Evolutionary conservation across 2,329 filamentous ascomycete species (phyloP), one percentile per base, ranked within the genome.

Genomic region (Penicillium freii): DNA sequence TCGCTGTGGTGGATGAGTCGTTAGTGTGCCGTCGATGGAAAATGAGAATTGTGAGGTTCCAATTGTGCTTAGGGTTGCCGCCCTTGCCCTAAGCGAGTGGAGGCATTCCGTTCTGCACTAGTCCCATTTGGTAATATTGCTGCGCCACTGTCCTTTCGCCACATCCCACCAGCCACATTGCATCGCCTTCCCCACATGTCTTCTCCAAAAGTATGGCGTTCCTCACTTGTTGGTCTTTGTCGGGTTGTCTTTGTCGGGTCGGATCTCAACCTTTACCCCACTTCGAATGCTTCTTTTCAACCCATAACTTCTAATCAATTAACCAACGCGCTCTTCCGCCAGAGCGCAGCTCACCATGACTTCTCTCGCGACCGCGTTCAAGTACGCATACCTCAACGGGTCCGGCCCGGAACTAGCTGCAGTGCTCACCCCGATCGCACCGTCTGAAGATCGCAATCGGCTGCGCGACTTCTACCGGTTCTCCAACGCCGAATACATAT

Each of bases 341-440:
- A 27, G 39, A 52, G 47, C 39, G 4, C 19, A 54, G 25, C 10
- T 15, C 48, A 74, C 63, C 54, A 92, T 96, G 91, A 86, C 92
- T 69, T 77, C 81, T 51, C 78, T 94, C 51, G 89, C 95, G 68
- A 78, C 81, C 42, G 85, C 90, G 58, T 96, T 96, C 72, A 85
- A 84, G 54, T 77, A 83, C 56, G 90, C 90, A 39, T 83, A 92
- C 68, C 74, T 79, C 47, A 74, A 78, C 31, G 80, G 82, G 56
- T 85, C 90, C 71, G 92, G 92, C 59, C 88, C 89, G 67, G 80
- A 81, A 48, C 83, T 97, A 38, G 88, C 92, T 21, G 82, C 84
- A 58, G 89, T 89, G 10, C 79, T 97, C 57, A 88, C 84, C 15
- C 92, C 93, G 36, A 80, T 88, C 57, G 75, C 88, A 48, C 84